A percentile compares a stretch with the other conserved stretches of the same genome.
Evolutionary conservation across 2,329 filamentous ascomycete species (phyloP).

Genomic region (Aspergillus viridinutans): DNA sequence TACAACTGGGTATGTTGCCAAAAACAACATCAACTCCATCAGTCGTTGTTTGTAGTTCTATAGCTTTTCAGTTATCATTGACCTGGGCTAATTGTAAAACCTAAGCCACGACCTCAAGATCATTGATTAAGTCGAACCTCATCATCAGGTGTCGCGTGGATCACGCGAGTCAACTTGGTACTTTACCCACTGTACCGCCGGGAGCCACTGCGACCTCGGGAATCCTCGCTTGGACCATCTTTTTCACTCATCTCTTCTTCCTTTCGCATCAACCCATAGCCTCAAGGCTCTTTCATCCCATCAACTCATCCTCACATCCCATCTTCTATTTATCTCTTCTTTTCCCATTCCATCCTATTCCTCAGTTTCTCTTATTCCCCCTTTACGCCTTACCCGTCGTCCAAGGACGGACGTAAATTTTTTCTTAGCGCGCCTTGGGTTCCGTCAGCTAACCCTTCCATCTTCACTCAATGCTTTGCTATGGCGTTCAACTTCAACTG

Average conservation of each 20-base stretch:
- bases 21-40: background rate
- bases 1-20: background rate
- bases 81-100: background rate
- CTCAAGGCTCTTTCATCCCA: slow-evolving; percentile 13
- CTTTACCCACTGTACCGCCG: background rate
- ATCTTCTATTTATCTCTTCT: slow-evolving; percentile 12
- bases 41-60: background rate
- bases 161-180: background rate
- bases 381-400: background rate
- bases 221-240: slow-evolving; percentile 5
- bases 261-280: background rate
- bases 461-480: slow-evolving; percentile 29
- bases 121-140: background rate
- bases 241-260: slow-evolving; percentile 11
- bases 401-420: background rate
- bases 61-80: background rate
- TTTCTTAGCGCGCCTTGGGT: slow-evolving; percentile 2
- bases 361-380: slow-evolving; percentile 5
- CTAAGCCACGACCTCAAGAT: background rate
- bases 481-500: slow-evolving; percentile 99
- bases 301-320: slow-evolving; percentile 16
- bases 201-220: background rate
- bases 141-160: background rate
- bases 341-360: slow-evolving; percentile 5
- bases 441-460: slow-evolving; percentile 5